A percentile compares a stretch with the other conserved stretches of the same genome.
These are phyloP conservation scores for Linum trigynum DNA, from an alignment of 345 rosid genomes.

Conservation along the genomic window DNA sequence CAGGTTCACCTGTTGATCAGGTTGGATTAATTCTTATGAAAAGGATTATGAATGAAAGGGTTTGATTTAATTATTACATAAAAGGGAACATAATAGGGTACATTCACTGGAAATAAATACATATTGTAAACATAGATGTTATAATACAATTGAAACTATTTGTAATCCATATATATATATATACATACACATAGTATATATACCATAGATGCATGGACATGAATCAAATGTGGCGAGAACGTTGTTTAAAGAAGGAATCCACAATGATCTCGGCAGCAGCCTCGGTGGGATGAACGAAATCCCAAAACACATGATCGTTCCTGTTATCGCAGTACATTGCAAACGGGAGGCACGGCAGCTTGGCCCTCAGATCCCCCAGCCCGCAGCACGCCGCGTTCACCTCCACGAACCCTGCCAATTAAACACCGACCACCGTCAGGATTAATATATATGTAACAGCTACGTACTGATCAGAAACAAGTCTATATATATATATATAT, in stretches of 20 bases:
- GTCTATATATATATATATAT: not conserved
- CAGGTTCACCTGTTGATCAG: too few relatives aligned
- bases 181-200: too few relatives aligned
- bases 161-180: too few relatives aligned
- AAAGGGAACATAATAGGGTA: too few relatives aligned
- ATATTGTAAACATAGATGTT: too few relatives aligned
- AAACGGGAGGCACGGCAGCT: conserved; percentile 40
- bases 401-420: conserved; percentile 42
- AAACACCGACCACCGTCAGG: too few relatives aligned
- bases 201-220: too few relatives aligned
- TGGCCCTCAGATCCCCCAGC: conserved; percentile 44
- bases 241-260: conserved; percentile 30
- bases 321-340: conserved; percentile 52
- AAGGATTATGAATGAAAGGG: too few relatives aligned
- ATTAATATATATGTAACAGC: not conserved
- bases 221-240: not conserved
- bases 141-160: too few relatives aligned
- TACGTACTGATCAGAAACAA: not conserved
- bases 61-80: too few relatives aligned
- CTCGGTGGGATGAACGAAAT: conserved; percentile 59
- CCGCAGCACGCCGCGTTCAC: conserved; percentile 78
- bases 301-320: conserved; percentile 69
- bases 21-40: too few relatives aligned
- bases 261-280: conserved; percentile 36
- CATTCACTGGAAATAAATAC: too few relatives aligned